Conservation (phyloP, 2,329 filamentous ascomycete species). For the Allantophomopsis lycopodina region DNA sequence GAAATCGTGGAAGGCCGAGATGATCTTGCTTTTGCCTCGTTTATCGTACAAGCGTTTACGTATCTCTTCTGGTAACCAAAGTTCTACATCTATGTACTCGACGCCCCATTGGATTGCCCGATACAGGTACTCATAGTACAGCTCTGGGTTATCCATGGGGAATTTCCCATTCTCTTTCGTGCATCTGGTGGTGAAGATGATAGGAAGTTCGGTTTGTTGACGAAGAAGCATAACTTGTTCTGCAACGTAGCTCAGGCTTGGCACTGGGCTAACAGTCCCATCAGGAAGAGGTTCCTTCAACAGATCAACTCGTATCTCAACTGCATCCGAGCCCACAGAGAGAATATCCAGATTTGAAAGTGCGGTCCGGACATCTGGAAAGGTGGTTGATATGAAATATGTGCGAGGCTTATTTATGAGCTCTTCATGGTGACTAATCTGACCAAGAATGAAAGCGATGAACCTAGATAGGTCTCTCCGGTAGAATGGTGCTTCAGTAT, state of each 20-base stretch:
- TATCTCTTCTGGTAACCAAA: constrained; percentile 73
- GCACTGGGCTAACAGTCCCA: constrained; percentile 48
- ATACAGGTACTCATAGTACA: constrained; percentile 71
- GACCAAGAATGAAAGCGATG: constrained; percentile 65
- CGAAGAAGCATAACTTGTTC: constrained; percentile 76
- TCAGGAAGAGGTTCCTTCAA: constrained; percentile 56
- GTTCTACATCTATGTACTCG: constrained; percentile 80
- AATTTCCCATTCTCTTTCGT: constrained; percentile 73
- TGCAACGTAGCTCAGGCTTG: constrained; percentile 72
- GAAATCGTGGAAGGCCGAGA: constrained; percentile 87
- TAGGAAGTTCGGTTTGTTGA: constrained; percentile 75
- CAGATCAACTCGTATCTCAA: constrained; percentile 75
- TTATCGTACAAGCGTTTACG: constrained; percentile 51
- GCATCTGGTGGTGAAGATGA: constrained; percentile 79
- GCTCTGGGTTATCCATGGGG: constrained; percentile 62
- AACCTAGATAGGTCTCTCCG: constrained; percentile 68
- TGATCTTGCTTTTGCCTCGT: constrained; percentile 69
- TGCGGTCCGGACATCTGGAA: constrained; percentile 71
- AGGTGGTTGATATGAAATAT: constrained; percentile 79
- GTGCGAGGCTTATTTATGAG: constrained; percentile 67
- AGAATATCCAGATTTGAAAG: constrained; percentile 77
- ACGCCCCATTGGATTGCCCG: constrained; percentile 80
- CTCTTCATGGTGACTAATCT: constrained; percentile 65
- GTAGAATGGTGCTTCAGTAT: constrained; percentile 58
- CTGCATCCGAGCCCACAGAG: constrained; percentile 74